Evolutionary conservation across 345 rosid species (phyloP).

Genomic region (Ailanthus altissimus): DNA sequence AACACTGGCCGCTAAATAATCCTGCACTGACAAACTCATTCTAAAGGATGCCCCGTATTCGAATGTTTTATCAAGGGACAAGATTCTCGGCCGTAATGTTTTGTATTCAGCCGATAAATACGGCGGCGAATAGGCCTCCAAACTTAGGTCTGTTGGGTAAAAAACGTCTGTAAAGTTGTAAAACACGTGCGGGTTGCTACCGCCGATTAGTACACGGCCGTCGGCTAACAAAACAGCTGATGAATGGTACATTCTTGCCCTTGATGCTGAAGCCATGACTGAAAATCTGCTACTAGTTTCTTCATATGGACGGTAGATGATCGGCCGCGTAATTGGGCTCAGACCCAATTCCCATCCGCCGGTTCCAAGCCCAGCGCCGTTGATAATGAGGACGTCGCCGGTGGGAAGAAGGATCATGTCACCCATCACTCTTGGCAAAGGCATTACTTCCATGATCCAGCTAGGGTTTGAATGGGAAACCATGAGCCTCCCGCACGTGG

Average conservation of each 20-base stretch:
- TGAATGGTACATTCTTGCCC: conserved; percentile 83
- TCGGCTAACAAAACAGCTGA: conserved; percentile 61
- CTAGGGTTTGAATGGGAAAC: conserved; percentile 41
- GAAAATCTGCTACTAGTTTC: conserved; percentile 37
- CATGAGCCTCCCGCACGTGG: conserved; percentile 74
- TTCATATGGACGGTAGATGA: conserved; percentile 48
- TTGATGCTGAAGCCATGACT: conserved; percentile 44
- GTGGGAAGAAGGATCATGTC: conserved; percentile 82
- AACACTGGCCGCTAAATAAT: conserved; percentile 27
- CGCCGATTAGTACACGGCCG: conserved; percentile 74
- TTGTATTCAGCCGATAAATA: conserved; percentile 47
- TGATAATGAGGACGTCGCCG: conserved; percentile 65
- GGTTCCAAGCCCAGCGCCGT: conserved; percentile 64
- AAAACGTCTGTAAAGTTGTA: conserved; percentile 65
- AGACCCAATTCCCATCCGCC: conserved; percentile 73
- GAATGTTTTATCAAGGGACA: conserved; percentile 26
- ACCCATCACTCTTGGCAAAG: conserved; percentile 75
- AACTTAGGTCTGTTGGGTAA: conserved; percentile 78
- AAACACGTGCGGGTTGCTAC: conserved; percentile 68
- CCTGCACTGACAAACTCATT: conserved; percentile 36
- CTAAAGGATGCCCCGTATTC: conserved; percentile 33
- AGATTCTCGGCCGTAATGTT: conserved; percentile 44
- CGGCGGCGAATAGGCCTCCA: conserved; percentile 71
- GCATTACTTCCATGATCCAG: conserved; percentile 83
- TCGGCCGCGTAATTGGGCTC: conserved; percentile 50